phyloP scores from a whole-genome alignment of 768 basidiomycete species.

The Cystofilobasidium macerans region DNA sequence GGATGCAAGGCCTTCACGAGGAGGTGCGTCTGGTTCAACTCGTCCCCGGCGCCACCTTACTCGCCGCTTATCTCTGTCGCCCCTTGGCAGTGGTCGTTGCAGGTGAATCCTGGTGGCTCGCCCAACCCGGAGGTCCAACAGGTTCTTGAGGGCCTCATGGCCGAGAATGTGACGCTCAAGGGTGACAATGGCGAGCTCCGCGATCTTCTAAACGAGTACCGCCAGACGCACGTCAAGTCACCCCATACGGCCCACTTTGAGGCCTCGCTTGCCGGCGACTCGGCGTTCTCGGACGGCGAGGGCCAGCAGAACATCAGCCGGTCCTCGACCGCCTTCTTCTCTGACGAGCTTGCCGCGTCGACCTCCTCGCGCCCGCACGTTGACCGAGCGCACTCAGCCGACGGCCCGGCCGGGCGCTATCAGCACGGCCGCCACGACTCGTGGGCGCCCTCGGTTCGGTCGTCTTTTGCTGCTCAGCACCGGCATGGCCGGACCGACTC shows the following conservation, averaged over 20 bases:
- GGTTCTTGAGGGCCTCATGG: slow-evolving; percentile 64
- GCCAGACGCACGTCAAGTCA: slow-evolving; percentile 43
- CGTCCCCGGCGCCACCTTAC: neutral
- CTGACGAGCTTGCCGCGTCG: slow-evolving; percentile 25
- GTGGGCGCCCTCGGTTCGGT: slow-evolving; percentile 22
- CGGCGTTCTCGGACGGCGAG: slow-evolving; percentile 13
- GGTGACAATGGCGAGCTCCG: slow-evolving; percentile 72
- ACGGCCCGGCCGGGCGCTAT: neutral
- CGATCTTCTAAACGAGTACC: slow-evolving; percentile 57
- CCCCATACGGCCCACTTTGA: slow-evolving; percentile 1
- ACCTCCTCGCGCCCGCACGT: slow-evolving; percentile 10
- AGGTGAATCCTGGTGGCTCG: slow-evolving; percentile 21
- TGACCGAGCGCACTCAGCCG: neutral
- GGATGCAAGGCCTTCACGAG: slow-evolving; percentile 31
- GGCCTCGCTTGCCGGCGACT: neutral
- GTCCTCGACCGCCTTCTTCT: slow-evolving; percentile 25
- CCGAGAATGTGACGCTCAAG: slow-evolving; percentile 71
- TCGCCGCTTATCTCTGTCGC: slow-evolving; percentile 1
- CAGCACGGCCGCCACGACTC: slow-evolving; percentile 15
- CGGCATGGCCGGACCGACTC: slow-evolving; percentile 26
- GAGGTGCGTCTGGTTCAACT: slow-evolving; percentile 28
- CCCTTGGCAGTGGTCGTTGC: neutral
- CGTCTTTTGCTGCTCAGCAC: neutral
- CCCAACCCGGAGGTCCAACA: slow-evolving; percentile 24
- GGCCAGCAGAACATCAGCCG: slow-evolving; percentile 5